Evolutionary conservation across 2,329 filamentous ascomycete genomes (phyloP).

Genomic region (Atkinsonella hypoxylon): DNA sequence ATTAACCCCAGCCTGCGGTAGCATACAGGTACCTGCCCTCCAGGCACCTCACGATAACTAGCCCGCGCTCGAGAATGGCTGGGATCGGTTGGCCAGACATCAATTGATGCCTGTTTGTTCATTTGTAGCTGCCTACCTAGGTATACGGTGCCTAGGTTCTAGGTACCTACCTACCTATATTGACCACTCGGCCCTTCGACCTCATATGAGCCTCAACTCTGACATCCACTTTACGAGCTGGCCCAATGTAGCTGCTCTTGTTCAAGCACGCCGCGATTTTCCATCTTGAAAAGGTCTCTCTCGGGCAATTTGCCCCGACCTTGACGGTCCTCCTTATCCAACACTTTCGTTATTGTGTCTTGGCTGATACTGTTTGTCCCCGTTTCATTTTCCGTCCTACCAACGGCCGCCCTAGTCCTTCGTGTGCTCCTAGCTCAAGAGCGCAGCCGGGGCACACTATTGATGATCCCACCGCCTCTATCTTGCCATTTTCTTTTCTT

Average conservation of each 20-base stretch:
- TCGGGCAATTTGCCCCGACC: background rate
- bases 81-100: too few species aligned
- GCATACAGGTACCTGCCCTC: too few species aligned
- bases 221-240: background rate
- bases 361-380: background rate
- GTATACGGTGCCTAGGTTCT: too few species aligned
- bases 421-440: background rate
- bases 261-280: background rate
- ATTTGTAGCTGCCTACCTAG: background rate
- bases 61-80: too few species aligned
- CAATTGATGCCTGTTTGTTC: background rate
- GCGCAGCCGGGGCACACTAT: background rate
- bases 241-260: background rate
- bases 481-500: background rate
- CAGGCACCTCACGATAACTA: too few species aligned
- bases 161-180: too few species aligned
- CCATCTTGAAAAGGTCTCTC: background rate
- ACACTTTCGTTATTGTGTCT: background rate
- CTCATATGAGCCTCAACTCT: background rate
- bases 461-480: background rate
- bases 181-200: background rate
- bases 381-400: background rate
- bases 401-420: background rate
- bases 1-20: too few species aligned
- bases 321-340: background rate